Evolutionary conservation across 768 basidiomycete species (phyloP).

Genomic region (Dictyophora rubrovolvata): DNA sequence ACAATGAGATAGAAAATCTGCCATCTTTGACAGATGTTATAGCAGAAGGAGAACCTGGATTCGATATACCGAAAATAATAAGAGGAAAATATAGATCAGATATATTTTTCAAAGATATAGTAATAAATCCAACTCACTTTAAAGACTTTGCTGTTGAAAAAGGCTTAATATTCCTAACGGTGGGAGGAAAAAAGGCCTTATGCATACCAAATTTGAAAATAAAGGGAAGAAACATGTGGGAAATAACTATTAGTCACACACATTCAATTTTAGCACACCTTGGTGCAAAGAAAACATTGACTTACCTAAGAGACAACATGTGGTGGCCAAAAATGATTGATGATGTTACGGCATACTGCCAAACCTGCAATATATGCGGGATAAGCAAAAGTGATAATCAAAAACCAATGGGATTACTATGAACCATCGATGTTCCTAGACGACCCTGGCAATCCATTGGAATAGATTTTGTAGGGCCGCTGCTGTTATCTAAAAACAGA

Average conservation of each 20-base stretch:
- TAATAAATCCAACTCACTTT: slow-evolving; percentile 4
- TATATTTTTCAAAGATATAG: slow-evolving; percentile 20
- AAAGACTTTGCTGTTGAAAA: slow-evolving; percentile 9
- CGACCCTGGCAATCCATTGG: slow-evolving; percentile 20
- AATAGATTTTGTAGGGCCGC: slow-evolving; percentile 19
- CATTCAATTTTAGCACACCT: slow-evolving; percentile 32
- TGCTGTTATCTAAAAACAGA: slow-evolving; percentile 17
- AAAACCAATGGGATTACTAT: slow-evolving; percentile 19
- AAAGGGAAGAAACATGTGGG: slow-evolving; percentile 1
- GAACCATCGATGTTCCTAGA: slow-evolving; percentile 16
- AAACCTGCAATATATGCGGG: slow-evolving; percentile 16
- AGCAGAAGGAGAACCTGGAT: slow-evolving; percentile 1
- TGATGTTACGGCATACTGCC: slow-evolving; percentile 21
- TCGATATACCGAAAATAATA: slow-evolving; percentile 11
- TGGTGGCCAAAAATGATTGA: slow-evolving; percentile 14
- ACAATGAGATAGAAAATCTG: background rate
- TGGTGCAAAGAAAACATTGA: slow-evolving; percentile 24
- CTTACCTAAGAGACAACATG: slow-evolving; percentile 16
- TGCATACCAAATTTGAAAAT: slow-evolving; percentile 9
- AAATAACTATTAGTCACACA: slow-evolving; percentile 11
- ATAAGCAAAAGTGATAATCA: slow-evolving; percentile 14
- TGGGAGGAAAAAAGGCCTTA: background rate
- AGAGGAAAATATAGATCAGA: slow-evolving; percentile 12
- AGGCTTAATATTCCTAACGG: slow-evolving; percentile 9
- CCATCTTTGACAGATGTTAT: slow-evolving; percentile 1